Evolutionary conservation across 192 early-diverging fungal genomes (phyloP), one percentile per base, ranked within the genome.

Genomic region (Coemansia sp.): DNA sequence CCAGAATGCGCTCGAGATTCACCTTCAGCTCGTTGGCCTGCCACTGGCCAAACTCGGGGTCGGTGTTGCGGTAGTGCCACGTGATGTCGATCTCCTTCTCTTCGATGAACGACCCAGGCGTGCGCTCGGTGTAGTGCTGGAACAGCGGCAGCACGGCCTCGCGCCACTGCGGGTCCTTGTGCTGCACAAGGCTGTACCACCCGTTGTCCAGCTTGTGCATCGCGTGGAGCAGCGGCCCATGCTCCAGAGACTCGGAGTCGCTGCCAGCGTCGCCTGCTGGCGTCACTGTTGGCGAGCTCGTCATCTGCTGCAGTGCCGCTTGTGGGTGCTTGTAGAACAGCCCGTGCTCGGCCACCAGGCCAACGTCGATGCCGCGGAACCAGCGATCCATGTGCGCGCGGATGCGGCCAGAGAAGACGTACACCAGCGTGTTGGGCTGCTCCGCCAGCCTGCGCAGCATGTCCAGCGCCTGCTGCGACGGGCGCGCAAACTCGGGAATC

Each of bases 81-180:
- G 97, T 98, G 34, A 99, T 63, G 68, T 97, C 97, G 59, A 98
- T 90, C 75, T 99, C 97, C 86, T 99, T 99, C 71, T 96, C 94
- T 85, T 99, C 98, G 77, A 99, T 94, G 62, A 95, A 97, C 18
- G 90, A 92, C 2, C 97, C 97, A 0, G 97, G 98, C 11, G 98
- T 99, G 53, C 98, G 91, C 66, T 97, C 97, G 0, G 90, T 91
- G 77, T 99, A 99, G 78, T 99, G 95, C 77, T 95, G 88, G 86
- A 99, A 97, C 41, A 99, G 70, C 12, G 97, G 97, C 21, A 90
- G 86, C 68, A 98, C 95, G 8, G 93, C 93, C 39, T 92, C 90
- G 45, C 93, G 89, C 97, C 97, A 99, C 39, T 89, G 87, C 24
- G 91, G 87, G 76, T 99, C 95, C 0, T 93, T 85, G 64, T 93